phyloP scores from a whole-genome alignment of 2,329 filamentous ascomycete genomes.

The Gnomoniopsis smithogilvyi region DNA sequence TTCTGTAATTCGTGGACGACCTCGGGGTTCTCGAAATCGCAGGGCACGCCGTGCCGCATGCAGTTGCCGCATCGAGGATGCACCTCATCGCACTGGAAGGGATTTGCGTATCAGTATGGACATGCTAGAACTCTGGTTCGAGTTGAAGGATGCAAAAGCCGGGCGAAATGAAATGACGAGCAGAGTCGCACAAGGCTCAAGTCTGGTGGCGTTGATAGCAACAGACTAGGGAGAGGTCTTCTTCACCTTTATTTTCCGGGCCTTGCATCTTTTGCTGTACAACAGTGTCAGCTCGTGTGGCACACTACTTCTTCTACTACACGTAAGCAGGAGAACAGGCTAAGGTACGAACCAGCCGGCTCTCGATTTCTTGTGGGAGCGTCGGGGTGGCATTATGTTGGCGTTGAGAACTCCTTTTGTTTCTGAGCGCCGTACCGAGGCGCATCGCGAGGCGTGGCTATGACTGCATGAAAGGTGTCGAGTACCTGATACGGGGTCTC shows the following conservation, averaged over 20 bases:
- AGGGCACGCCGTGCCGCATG: constrained; percentile 62
- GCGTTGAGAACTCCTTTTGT: background rate
- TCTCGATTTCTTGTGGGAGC: constrained; percentile 68
- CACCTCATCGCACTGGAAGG: constrained; percentile 58
- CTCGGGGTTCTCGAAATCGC: constrained; percentile 59
- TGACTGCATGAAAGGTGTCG: background rate
- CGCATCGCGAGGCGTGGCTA: constrained; percentile 6
- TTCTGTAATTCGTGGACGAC: constrained; percentile 42
- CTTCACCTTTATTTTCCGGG: constrained; percentile 65
- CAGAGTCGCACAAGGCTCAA: background rate
- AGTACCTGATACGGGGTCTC: background rate
- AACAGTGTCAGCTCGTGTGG: constrained; percentile 25
- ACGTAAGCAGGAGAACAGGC: background rate
- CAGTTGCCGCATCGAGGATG: constrained; percentile 66
- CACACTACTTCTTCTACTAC: too few relatives aligned
- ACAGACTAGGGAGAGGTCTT: background rate
- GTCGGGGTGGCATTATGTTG: constrained; percentile 55
- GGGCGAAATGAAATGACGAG: background rate
- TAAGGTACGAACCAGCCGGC: constrained; percentile 47
- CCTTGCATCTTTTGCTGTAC: constrained; percentile 50
- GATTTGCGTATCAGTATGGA: background rate
- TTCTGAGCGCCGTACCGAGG: background rate
- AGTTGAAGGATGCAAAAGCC: background rate
- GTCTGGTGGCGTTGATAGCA: background rate
- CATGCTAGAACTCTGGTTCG: background rate